phyloP scores from a whole-genome alignment of 2,329 filamentous ascomycete genomes.

The Teratosphaeria gauchensis region DNA sequence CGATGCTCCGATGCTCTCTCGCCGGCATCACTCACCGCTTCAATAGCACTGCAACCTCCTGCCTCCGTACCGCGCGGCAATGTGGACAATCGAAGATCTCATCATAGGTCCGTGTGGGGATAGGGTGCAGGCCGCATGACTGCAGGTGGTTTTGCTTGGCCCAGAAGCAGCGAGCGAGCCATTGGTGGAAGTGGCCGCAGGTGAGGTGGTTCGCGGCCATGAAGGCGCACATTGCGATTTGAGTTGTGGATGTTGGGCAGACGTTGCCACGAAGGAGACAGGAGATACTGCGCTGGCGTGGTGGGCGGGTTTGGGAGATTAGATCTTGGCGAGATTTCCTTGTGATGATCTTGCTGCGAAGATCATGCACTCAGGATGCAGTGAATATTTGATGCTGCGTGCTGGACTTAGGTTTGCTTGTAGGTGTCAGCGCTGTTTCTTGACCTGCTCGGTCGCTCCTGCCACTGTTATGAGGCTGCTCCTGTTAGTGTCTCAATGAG shows the following conservation, averaged over 20 bases:
- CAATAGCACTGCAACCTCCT: background rate
- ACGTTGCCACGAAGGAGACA: background rate
- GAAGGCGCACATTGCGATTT: constrained; percentile 8
- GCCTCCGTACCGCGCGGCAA: background rate
- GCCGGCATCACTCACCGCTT: background rate
- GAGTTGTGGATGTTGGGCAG: background rate
- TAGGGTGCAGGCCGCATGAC: constrained; percentile 4
- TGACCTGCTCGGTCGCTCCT: no score
- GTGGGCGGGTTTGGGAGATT: no score
- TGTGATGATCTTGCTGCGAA: background rate
- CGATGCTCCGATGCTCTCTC: no score
- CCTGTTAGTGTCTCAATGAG: no score
- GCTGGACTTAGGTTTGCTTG: no score
- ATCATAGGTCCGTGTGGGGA: constrained; percentile 6
- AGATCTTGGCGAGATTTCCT: no score
- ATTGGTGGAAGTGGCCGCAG: constrained; percentile 10
- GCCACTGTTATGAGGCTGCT: no score
- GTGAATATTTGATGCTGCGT: no score
- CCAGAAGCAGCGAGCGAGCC: constrained; percentile 9
- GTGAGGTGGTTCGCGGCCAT: constrained; percentile 8
- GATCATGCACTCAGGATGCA: no score
- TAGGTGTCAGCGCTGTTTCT: no score
- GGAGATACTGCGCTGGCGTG: no score
- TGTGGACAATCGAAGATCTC: constrained; percentile 1
- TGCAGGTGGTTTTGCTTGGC: constrained; percentile 2